These are phyloP conservation scores for Penicillium psychrofluorescens DNA, from an alignment of 495 filamentous ascomycete genomes.

Conservation along the genomic window DNA sequence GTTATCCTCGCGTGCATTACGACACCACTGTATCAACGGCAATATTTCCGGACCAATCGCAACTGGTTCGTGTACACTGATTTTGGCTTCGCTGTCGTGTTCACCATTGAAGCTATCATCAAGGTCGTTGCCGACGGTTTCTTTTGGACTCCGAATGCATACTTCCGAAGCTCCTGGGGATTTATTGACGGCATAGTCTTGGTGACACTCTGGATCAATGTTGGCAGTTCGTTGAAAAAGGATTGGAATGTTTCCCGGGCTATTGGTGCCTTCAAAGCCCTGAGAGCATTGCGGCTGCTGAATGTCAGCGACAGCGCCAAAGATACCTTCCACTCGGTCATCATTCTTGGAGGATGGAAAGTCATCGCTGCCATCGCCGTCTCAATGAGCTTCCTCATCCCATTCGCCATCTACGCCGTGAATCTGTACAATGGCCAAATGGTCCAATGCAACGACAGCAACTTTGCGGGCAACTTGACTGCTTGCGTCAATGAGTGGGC, in stretches of 20 bases:
- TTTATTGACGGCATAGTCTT: constrained; percentile 93
- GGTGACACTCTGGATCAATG: constrained; percentile 93
- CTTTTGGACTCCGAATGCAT: constrained; percentile 96
- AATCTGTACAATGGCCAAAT: constrained; percentile 88
- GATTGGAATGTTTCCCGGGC: constrained; percentile 78
- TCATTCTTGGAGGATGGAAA: constrained; percentile 89
- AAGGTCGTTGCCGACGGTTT: constrained; percentile 95
- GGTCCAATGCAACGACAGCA: constrained; percentile 69
- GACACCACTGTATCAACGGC: constrained; percentile 85
- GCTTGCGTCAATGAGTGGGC: constrained; percentile 74
- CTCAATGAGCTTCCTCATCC: constrained; percentile 87
- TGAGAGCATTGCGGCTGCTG: constrained; percentile 85
- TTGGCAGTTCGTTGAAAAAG: constrained; percentile 68
- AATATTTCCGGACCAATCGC: constrained; percentile 67
- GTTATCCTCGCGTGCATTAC: constrained; percentile 91
- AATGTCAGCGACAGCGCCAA: constrained; percentile 95
- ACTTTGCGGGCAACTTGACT: constrained; percentile 46
- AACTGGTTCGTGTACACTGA: constrained; percentile 96
- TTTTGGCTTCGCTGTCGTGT: constrained; percentile 79
- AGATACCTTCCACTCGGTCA: constrained; percentile 93
- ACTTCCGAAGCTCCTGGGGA: constrained; percentile 93
- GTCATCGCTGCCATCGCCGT: constrained; percentile 82
- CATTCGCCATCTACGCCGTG: constrained; percentile 90
- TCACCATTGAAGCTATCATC: constrained; percentile 81
- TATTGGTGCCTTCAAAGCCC: constrained; percentile 94